Evolutionary conservation across 2,329 filamentous ascomycete genomes (phyloP).

Genomic region (Amphichorda felina): DNA sequence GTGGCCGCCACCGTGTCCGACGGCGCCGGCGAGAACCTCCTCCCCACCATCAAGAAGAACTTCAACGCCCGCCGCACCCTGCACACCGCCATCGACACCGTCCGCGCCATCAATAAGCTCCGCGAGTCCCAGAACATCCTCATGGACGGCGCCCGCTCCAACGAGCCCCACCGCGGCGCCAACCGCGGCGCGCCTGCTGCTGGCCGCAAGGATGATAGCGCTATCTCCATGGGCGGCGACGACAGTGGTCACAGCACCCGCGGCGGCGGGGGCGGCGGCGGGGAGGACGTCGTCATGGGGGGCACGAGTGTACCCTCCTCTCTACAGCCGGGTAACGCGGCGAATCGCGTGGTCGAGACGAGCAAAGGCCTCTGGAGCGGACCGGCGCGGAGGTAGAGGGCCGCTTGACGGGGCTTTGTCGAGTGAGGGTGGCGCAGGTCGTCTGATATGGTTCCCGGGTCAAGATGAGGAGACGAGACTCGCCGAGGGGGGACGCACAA

Average conservation of each 20-base stretch:
- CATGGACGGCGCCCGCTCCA: slow-evolving; percentile 48
- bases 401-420: neutral
- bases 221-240: slow-evolving; percentile 24
- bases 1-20: slow-evolving; percentile 40
- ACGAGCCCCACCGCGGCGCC: slow-evolving; percentile 32
- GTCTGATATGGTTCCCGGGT: neutral
- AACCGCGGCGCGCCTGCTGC: slow-evolving; percentile 8
- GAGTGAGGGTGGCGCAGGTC: neutral
- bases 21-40: slow-evolving; percentile 45
- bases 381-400: neutral
- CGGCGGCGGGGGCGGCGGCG: slow-evolving; percentile 22
- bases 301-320: slow-evolving; percentile 35
- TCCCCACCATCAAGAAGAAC: slow-evolving; percentile 63
- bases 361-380: slow-evolving; percentile 50
- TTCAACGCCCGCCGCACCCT: slow-evolving; percentile 59
- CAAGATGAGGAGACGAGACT: neutral
- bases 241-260: slow-evolving; percentile 45
- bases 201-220: slow-evolving; percentile 31
- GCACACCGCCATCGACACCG: slow-evolving; percentile 60
- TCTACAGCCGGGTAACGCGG: slow-evolving; percentile 41
- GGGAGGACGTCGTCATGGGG: slow-evolving; percentile 35
- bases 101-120: slow-evolving; percentile 60
- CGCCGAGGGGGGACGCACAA: too few relatives aligned
- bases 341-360: slow-evolving; percentile 49
- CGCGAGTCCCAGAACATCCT: slow-evolving; percentile 48